A percentile compares a stretch with the other conserved stretches of the same genome.
Evolutionary conservation across 495 filamentous ascomycete genomes (phyloP).

Genomic region (Pseudoneurospora amorphoporcata): DNA sequence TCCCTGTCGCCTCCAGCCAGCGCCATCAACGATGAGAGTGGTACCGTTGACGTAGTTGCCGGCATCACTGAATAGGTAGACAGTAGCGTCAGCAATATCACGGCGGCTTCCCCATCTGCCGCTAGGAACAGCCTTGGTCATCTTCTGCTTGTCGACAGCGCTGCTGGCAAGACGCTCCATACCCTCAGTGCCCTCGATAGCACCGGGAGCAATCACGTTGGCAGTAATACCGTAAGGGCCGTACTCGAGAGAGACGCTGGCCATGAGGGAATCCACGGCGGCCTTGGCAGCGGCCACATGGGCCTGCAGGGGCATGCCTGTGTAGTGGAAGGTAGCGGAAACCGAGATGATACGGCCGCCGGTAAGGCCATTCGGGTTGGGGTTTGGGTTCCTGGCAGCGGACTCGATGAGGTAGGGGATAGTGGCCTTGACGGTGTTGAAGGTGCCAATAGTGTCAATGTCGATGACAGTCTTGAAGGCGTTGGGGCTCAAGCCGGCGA

Average conservation of each 20-base stretch:
- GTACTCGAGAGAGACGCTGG: conserved; percentile 69
- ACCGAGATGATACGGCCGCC: conserved; percentile 84
- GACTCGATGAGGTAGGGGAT: conserved; percentile 69
- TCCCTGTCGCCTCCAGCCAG: conserved; percentile 50
- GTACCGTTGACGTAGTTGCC: conserved; percentile 78
- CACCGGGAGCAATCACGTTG: conserved; percentile 78
- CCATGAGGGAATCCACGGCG: conserved; percentile 72
- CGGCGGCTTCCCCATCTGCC: conserved; percentile 69
- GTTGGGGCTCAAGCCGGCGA: conserved; percentile 69
- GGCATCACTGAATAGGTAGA: conserved; percentile 74
- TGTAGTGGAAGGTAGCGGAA: conserved; percentile 83
- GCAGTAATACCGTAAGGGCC: conserved; percentile 81
- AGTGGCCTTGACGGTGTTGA: conserved; percentile 88
- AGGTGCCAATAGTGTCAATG: conserved; percentile 89
- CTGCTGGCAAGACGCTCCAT: conserved; percentile 42
- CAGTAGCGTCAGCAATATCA: conserved; percentile 88
- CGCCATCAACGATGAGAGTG: conserved; percentile 70
- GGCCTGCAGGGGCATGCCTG: conserved; percentile 67
- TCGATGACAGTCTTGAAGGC: conserved; percentile 95
- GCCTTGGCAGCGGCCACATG: conserved; percentile 89
- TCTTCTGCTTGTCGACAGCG: conserved; percentile 16
- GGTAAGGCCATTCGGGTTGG: conserved; percentile 38
- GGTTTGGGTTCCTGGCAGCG: conserved; percentile 47
- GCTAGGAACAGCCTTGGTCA: conserved; percentile 42
- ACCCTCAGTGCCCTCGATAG: conserved; percentile 57